A percentile compares a stretch with the other conserved stretches of the same genome.
These are phyloP conservation scores for Fraxinus pennsylvanica DNA, from an alignment of 257 asterid species.

Conservation along the genomic window DNA sequence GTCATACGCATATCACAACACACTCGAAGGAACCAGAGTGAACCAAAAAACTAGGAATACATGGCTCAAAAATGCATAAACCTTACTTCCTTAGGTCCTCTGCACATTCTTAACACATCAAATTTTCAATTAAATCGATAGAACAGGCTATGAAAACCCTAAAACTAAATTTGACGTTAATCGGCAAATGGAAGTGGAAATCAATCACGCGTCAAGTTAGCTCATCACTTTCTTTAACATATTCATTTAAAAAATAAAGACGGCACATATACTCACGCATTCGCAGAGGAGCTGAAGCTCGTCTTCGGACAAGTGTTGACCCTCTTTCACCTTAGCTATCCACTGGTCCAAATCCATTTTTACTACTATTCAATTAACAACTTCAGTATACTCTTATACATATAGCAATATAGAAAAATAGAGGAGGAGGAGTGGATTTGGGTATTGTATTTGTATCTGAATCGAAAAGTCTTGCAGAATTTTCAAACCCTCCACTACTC, in stretches of 20 bases:
- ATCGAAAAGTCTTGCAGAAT: not conserved
- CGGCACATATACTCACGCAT: conserved; percentile 53
- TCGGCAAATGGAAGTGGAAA: not conserved
- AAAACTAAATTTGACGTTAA: conserved; percentile 6
- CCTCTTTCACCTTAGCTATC: conserved; percentile 88
- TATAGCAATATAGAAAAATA: not conserved
- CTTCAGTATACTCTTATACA: not conserved
- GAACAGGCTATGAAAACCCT: not conserved
- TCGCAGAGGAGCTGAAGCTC: conserved; percentile 99
- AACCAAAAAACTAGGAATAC: not conserved
- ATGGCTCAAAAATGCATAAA: not conserved
- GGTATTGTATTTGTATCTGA: not conserved
- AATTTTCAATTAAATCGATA: not conserved
- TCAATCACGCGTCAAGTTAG: not conserved
- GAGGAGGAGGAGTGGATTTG: not conserved
- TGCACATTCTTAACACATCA: not conserved
- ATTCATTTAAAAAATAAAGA: not conserved
- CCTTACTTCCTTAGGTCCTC: not conserved
- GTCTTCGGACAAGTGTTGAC: conserved; percentile 96
- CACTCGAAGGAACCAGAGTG: not conserved
- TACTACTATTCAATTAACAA: not conserved
- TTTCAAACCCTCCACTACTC: not conserved
- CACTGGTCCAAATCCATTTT: conserved; percentile 97
- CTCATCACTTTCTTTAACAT: not conserved
- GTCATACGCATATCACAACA: not conserved